phyloP scores from a whole-genome alignment of 352 stramenopile genomes.

The Nannochloropsis limnetica region DNA sequence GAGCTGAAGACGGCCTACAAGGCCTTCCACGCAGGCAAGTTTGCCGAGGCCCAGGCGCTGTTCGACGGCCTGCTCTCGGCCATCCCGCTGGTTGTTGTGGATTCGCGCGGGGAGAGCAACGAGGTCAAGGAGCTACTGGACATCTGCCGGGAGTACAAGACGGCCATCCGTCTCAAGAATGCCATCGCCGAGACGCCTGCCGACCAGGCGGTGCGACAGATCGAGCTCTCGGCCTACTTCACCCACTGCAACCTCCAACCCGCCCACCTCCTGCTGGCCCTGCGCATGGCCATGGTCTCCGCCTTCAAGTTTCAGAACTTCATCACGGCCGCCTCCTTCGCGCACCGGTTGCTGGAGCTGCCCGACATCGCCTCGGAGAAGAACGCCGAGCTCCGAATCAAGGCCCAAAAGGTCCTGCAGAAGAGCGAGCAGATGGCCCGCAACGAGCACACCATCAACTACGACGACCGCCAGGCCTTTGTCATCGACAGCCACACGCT shows the following conservation, averaged over 20 bases:
- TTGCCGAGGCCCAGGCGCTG: slow-evolving; percentile 82
- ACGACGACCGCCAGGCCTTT: slow-evolving; percentile 93
- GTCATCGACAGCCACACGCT: slow-evolving; percentile 83
- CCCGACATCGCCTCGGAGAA: slow-evolving; percentile 87
- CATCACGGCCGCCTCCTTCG: slow-evolving; percentile 95
- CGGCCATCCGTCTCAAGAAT: slow-evolving; percentile 88
- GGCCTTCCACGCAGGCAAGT: slow-evolving; percentile 93
- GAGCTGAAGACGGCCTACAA: slow-evolving; percentile 86
- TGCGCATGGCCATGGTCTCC: slow-evolving; percentile 97
- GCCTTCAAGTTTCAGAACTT: slow-evolving; percentile 98
- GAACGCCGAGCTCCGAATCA: slow-evolving; percentile 83
- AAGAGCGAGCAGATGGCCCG: slow-evolving; percentile 95
- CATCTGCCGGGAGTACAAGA: slow-evolving; percentile 93
- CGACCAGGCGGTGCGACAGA: slow-evolving; percentile 73
- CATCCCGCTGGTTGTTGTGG: slow-evolving; percentile 87
- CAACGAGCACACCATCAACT: slow-evolving; percentile 94
- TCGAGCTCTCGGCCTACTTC: slow-evolving; percentile 96
- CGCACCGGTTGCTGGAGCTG: slow-evolving; percentile 92
- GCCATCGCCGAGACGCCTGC: slow-evolving; percentile 58
- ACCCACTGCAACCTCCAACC: slow-evolving; percentile 98
- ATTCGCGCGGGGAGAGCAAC: slow-evolving; percentile 75
- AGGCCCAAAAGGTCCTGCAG: slow-evolving; percentile 90
- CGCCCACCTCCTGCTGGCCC: slow-evolving; percentile 88
- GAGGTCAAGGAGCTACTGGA: slow-evolving; percentile 78
- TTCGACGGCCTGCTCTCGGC: slow-evolving; percentile 82